Evolutionary conservation across 345 rosid species (phyloP).

Genomic region (Linum trigynum): DNA sequence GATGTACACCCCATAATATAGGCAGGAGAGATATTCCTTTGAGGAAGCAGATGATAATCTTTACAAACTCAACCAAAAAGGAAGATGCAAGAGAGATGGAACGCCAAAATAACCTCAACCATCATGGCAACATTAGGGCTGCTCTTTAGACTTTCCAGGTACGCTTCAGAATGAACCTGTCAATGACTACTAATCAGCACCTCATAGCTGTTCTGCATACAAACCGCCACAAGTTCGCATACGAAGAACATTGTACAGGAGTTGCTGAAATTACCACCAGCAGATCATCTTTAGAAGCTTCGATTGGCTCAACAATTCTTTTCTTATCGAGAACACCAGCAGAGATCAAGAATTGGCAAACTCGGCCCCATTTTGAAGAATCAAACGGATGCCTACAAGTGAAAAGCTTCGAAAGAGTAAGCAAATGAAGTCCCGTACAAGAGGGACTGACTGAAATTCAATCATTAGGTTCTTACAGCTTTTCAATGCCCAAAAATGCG

Average conservation of each 20-base stretch:
- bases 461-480: constrained; percentile 40
- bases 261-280: constrained; percentile 52
- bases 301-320: constrained; percentile 57
- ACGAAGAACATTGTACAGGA: neutral
- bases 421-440: neutral
- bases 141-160: constrained; percentile 66
- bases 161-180: constrained; percentile 74
- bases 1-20: neutral
- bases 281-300: constrained; percentile 75
- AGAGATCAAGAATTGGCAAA: constrained; percentile 48
- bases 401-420: neutral
- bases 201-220: neutral
- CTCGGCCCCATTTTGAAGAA: constrained; percentile 86
- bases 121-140: constrained; percentile 69
- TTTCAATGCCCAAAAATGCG: constrained; percentile 79
- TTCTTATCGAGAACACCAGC: constrained; percentile 51
- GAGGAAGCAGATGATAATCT: neutral
- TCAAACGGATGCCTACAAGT: constrained; percentile 80
- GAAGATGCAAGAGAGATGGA: constrained; percentile 8
- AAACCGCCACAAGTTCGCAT: neutral
- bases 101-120: constrained; percentile 47
- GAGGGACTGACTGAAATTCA: neutral
- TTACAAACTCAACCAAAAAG: neutral
- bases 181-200: constrained; percentile 7
- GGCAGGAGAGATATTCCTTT: neutral